Base-by-base conservation (phyloP, 2,329 filamentous ascomycete genomes). In the Apiospora kogelbergensis region DNA sequence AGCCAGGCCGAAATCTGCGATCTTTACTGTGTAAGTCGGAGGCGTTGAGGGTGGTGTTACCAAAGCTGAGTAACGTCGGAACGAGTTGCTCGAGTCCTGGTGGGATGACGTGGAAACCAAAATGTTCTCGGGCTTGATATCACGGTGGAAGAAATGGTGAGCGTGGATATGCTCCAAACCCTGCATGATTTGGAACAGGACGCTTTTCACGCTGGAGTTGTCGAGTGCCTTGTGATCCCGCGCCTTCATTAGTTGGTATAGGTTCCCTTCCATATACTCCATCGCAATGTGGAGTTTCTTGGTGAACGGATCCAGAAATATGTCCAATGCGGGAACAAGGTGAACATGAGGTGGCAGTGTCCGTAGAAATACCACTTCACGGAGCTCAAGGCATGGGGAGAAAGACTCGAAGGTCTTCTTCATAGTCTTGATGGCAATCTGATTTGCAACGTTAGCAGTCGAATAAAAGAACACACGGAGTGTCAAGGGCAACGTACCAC, bases 401-500 rank as follows among this genome's bases (percentile, higher is more conserved):
- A 98, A 94, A 1, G 93, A 97, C 75, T 98, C 95, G 76, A 98
- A 99, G 0, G 92, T 95, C 88, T 99, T 99, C 87, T 99, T 99
- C 96, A 99, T 99, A 6, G 96, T 98, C 84, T 99, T 99, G 83
- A 99, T 98, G 57, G 96, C 96, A 76, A 99, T 93, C 96, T 98
- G 74, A 69, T 68, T 60, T n/a, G 20, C 20, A 30, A n/a, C 9
- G 53, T 60, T 60, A 68, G 68, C 20, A 11, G 30, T 60, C 3
- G 33, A 13, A 20, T n/a, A 11, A 11, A 10, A 37, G 11, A 33
- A 60, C 48, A 33, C 53, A 67, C 7, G 13, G 22, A 68, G 42
- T n/a, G 15, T 42, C 37, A 22, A 60, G 33, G 26, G 20, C 30
- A 57, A 85, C 91, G 86, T 90, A 98, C 95, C 85, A 98, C 89